Evolutionary conservation across 371 early-diverging fungal genomes (phyloP).

Genomic region (Apophysomyces variabilis): DNA sequence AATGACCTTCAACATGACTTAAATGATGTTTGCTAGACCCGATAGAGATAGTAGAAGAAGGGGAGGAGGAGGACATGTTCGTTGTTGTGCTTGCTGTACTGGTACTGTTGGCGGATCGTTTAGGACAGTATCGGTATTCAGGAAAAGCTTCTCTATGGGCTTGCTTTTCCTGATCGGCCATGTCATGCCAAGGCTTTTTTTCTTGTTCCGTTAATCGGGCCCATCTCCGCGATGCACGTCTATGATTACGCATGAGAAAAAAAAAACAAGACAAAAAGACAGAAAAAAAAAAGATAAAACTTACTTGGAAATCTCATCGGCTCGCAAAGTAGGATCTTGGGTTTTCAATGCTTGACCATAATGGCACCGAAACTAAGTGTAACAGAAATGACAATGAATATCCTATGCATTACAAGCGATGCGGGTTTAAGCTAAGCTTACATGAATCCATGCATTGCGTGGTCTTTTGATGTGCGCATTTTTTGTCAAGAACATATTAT

Average conservation of each 20-base stretch:
- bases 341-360: slow-evolving; percentile 44
- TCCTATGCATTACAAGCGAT: no score
- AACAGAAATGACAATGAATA: background rate
- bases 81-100: background rate
- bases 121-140: slow-evolving; percentile 49
- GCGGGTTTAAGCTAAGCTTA: slow-evolving; percentile 12
- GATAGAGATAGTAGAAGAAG: no score
- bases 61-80: no score
- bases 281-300: slow-evolving; percentile 1
- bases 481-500: slow-evolving; percentile 37
- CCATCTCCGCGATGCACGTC: slow-evolving; percentile 53
- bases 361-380: slow-evolving; percentile 41
- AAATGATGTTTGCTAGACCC: no score
- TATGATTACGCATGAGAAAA: slow-evolving; percentile 9
- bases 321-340: slow-evolving; percentile 41
- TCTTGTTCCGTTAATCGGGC: slow-evolving; percentile 43
- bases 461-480: slow-evolving; percentile 47
- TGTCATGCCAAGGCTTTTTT: slow-evolving; percentile 52
- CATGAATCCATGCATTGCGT: slow-evolving; percentile 48
- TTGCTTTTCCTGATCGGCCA: slow-evolving; percentile 48
- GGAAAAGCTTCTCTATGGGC: slow-evolving; percentile 55
- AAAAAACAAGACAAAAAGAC: background rate
- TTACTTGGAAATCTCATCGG: slow-evolving; percentile 48
- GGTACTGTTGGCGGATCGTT: slow-evolving; percentile 19
- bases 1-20: background rate